These are phyloP conservation scores for Blastocystis sp. DNA, from an alignment of 352 stramenopile species.

Conservation along the genomic window DNA sequence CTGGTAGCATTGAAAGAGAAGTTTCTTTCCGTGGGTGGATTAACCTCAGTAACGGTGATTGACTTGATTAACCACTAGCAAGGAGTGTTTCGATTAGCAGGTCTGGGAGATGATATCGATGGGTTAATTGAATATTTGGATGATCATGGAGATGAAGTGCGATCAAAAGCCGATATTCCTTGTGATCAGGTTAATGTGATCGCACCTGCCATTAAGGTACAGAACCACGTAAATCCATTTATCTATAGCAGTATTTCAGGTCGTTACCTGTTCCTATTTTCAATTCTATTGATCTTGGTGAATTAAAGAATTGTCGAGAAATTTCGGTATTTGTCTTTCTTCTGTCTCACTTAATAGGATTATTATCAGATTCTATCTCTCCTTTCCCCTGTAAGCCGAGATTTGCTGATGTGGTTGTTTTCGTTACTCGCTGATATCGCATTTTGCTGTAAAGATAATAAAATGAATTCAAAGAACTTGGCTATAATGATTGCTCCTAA, in stretches of 20 bases:
- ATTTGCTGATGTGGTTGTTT: conserved; percentile 36
- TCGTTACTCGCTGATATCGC: neutral
- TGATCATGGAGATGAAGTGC: neutral
- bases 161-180: neutral
- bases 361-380: neutral
- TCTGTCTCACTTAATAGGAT: neutral
- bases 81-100: conserved; percentile 24
- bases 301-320: neutral
- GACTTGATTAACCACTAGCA: neutral
- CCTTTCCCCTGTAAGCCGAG: neutral
- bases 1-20: conserved; percentile 15
- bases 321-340: neutral
- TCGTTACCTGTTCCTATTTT: neutral
- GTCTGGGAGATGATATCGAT: neutral
- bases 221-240: neutral
- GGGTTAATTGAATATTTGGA: conserved; percentile 9
- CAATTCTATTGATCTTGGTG: neutral
- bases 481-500: conserved; percentile 22
- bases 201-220: conserved; percentile 27
- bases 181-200: conserved; percentile 5
- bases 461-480: conserved; percentile 24
- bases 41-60: neutral
- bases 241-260: neutral
- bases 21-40: neutral
- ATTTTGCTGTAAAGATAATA: neutral